Base-by-base conservation (phyloP, 345 rosid species). In the Rhodamnia argentea region DNA sequence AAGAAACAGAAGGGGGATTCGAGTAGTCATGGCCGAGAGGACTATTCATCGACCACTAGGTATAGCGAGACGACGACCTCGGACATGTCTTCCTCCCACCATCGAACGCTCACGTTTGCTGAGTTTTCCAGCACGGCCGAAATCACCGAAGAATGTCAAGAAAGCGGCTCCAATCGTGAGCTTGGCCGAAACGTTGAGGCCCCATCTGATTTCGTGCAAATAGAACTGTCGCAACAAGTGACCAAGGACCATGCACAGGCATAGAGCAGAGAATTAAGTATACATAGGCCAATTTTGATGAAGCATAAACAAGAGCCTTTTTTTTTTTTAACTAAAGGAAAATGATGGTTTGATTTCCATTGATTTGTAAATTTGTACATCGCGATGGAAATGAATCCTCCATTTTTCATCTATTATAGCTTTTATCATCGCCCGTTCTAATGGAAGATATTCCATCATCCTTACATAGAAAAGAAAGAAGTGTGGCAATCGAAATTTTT, bases 1-100 rank as follows among this genome's bases (percentile, higher is more conserved):
- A 89, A 84, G 85, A 86, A 88, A 53, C 88, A 89, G 59, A 56
- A 51, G 42, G 82, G 22, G 20, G 78, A 70, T 0, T 42, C 78
- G 20, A 70, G 78, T 9, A 70, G 37, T 18, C 78, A 18, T 44
- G 12, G 47, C 16, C 26, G 13, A 70, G 47, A 37, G 24, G 78
- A 32, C 78, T 37, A 18, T 70, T 70, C 78, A 32, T 70, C 78
- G 78, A 70, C 78, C 13, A 10, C 9, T 62, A 2, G 47, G 47
- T 4, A 70, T 5, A 50, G 52, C 10, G 47, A 55, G 22, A 70
- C 85, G 42, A 56, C 58, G 12, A 27, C 4, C 11, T 70, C 58
- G 18, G 81, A 85, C 8, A 13, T 7, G 47, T 70, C 78, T 54
- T 82, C 90, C 59, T 51, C 85, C 88, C 86, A 83, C 50, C 62